phyloP scores from a whole-genome alignment of 129 eudicot genomes.

The Rutidosis leptorrhynchoides region DNA sequence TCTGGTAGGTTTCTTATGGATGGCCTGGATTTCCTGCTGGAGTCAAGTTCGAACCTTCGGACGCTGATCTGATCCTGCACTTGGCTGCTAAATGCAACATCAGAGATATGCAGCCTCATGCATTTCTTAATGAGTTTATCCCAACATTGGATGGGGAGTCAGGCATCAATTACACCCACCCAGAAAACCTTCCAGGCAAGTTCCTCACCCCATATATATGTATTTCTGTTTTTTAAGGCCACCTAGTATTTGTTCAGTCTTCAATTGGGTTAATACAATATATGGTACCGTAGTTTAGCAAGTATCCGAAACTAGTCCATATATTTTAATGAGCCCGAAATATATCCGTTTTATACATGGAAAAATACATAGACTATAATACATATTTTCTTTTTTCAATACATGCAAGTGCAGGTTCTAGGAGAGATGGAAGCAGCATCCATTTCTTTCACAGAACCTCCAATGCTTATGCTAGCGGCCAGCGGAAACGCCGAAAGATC shows the following conservation, averaged over 20 bases:
- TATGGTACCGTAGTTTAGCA: no score
- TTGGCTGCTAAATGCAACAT: slow-evolving; percentile 65
- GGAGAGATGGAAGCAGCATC: slow-evolving; percentile 85
- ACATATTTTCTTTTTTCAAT: neutral
- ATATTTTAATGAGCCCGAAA: no score
- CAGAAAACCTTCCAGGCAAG: slow-evolving; percentile 76
- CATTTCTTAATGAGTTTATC: slow-evolving; percentile 71
- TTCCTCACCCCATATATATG: no score
- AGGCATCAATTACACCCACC: slow-evolving; percentile 89
- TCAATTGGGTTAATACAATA: neutral
- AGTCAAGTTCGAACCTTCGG: slow-evolving; percentile 88
- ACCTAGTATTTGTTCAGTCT: neutral
- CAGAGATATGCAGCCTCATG: slow-evolving; percentile 50
- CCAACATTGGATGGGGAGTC: slow-evolving; percentile 76
- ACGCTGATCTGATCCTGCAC: slow-evolving; percentile 78
- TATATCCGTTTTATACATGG: no score
- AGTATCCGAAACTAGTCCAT: no score
- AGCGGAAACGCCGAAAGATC: slow-evolving; percentile 84
- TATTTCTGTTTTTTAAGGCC: neutral
- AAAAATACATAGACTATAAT: no score
- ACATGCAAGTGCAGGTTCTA: no score
- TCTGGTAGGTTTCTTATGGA: slow-evolving; percentile 64
- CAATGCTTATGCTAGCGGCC: slow-evolving; percentile 79
- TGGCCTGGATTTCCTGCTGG: slow-evolving; percentile 96
- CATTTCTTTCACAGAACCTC: slow-evolving; percentile 90